Evolutionary conservation across 202 grass and related monocot species (phyloP).

Genomic region (Eragrostis tef): DNA sequence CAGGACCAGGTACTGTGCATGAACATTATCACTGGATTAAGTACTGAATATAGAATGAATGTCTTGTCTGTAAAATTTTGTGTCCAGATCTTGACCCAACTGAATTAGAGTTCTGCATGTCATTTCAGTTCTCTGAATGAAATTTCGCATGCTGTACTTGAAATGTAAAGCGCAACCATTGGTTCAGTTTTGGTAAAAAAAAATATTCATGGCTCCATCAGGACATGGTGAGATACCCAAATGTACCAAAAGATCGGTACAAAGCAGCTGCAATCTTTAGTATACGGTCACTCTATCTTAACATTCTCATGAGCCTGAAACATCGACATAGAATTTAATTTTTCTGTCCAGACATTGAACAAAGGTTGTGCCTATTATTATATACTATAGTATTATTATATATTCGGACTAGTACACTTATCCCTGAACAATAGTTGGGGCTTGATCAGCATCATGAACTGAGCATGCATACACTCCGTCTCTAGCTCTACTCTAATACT

Average conservation of each 20-base stretch:
- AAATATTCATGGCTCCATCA: slow-evolving; percentile 10
- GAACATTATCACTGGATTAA: neutral
- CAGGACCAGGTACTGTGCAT: slow-evolving; percentile 62
- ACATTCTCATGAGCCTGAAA: slow-evolving; percentile 5
- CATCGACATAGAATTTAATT: neutral
- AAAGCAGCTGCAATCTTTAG: neutral
- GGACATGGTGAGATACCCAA: neutral
- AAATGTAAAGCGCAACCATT: neutral
- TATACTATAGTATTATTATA: neutral
- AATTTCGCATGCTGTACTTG: neutral
- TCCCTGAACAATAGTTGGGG: neutral
- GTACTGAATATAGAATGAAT: slow-evolving; percentile 1
- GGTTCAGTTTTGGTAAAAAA: slow-evolving; percentile 20
- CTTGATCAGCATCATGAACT: neutral
- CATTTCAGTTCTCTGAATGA: neutral
- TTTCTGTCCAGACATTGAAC: neutral
- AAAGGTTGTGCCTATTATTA: neutral
- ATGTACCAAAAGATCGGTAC: neutral
- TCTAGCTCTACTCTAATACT: neutral
- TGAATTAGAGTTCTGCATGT: slow-evolving; percentile 2
- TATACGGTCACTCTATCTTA: neutral
- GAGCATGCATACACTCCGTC: neutral
- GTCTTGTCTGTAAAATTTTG: neutral
- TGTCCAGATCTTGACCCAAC: neutral
- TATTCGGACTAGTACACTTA: neutral